Evolutionary conservation across 805 yeast species (phyloP).

Genomic region (Suhomyces canberraensis): DNA sequence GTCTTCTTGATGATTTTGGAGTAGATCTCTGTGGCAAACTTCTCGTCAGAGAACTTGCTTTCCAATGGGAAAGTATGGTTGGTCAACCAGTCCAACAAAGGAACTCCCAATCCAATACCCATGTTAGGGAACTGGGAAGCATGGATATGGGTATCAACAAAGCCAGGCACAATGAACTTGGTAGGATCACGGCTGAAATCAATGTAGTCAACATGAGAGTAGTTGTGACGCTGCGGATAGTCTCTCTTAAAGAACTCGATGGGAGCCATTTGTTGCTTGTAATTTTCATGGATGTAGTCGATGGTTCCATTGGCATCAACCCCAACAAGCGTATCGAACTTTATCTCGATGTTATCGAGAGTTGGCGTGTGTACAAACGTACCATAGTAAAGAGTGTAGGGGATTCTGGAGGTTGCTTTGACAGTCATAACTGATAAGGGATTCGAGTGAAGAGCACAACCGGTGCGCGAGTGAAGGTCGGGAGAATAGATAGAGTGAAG

Average conservation of each 20-base stretch:
- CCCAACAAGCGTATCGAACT: conserved; percentile 57
- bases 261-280: conserved; percentile 14
- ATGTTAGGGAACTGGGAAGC: conserved; percentile 44
- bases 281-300: conserved; percentile 26
- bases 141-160: conserved; percentile 45
- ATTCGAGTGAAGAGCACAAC: too few species aligned
- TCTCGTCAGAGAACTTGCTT: conserved; percentile 44
- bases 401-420: conserved; percentile 7
- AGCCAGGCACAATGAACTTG: conserved; percentile 60
- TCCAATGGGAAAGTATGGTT: conserved; percentile 90
- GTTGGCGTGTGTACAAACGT: conserved; percentile 71
- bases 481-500: too few species aligned
- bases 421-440: neutral
- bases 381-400: conserved; percentile 56
- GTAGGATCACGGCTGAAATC: conserved; percentile 34
- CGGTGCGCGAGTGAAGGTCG: too few species aligned
- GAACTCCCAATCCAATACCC: conserved; percentile 75
- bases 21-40: conserved; percentile 61
- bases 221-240: conserved; percentile 1
- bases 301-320: conserved; percentile 59
- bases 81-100: conserved; percentile 85
- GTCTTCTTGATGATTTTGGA: conserved; percentile 66
- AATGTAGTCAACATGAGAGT: conserved; percentile 13
- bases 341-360: conserved; percentile 54
- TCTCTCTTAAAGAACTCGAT: conserved; percentile 16